These are phyloP conservation scores for Rhizopus sp. DNA, from an alignment of 371 early-diverging fungal species.

Conservation along the genomic window DNA sequence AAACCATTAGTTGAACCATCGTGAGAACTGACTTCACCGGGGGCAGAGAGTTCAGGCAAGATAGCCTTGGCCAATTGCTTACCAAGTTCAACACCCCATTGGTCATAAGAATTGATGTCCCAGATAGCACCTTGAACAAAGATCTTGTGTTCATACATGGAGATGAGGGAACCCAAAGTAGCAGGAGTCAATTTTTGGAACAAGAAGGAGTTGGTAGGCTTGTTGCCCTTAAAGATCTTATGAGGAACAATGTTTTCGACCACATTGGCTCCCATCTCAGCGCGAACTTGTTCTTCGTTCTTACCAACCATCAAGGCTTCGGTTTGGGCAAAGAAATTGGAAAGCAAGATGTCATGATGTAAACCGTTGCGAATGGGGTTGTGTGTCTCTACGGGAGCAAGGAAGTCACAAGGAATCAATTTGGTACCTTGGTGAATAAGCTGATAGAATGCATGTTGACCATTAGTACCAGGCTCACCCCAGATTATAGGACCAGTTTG, in stretches of 20 bases:
- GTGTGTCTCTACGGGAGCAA: conserved; percentile 90
- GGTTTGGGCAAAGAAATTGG: conserved; percentile 99
- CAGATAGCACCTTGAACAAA: conserved; percentile 98
- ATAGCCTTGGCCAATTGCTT: conserved; percentile 98
- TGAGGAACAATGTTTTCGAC: conserved; percentile 79
- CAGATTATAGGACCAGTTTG: conserved; percentile 98
- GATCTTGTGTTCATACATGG: conserved; percentile 99
- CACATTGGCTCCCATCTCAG: conserved; percentile 66
- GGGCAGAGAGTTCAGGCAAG: conserved; percentile 76
- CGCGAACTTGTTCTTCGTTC: conserved; percentile 72
- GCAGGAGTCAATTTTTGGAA: conserved; percentile 93
- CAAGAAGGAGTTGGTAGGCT: conserved; percentile 95
- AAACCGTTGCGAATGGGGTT: conserved; percentile 78
- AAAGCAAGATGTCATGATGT: conserved; percentile 94
- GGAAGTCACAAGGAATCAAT: conserved; percentile 94
- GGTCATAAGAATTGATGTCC: conserved; percentile 97
- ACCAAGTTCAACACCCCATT: conserved; percentile 99
- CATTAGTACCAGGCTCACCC: conserved; percentile 99
- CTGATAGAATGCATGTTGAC: conserved; percentile 99
- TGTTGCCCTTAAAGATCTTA: conserved; percentile 96
- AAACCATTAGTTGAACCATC: conserved; percentile 94
- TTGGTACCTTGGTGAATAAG: conserved; percentile 99
- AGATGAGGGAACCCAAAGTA: conserved; percentile 93
- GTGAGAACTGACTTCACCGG: conserved; percentile 67
- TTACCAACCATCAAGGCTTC: conserved; percentile 98